Percentiles rank a stretch among this genome's conserved stretches.
phyloP scores from a whole-genome alignment of 2,329 filamentous ascomycete genomes.

The Monosporascus ibericus region DNA sequence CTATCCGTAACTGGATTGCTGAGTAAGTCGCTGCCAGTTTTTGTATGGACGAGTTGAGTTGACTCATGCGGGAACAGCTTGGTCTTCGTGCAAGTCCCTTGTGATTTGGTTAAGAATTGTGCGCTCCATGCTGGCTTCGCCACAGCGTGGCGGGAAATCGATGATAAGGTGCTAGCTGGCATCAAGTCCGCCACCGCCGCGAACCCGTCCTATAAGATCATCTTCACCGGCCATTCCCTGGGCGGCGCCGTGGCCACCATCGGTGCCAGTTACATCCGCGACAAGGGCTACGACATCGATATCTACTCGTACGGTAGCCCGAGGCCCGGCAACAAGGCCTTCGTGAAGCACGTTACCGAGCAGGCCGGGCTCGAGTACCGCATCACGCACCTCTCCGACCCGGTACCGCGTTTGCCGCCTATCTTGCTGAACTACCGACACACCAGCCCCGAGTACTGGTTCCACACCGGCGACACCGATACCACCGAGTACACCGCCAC shows the following conservation, averaged over 20 bases:
- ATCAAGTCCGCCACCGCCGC: conserved; percentile 36
- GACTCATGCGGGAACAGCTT: conserved; percentile 22
- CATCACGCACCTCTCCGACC: conserved; percentile 61
- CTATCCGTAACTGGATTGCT: conserved; percentile 56
- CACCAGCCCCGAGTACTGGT: conserved; percentile 65
- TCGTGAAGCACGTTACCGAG: conserved; percentile 46
- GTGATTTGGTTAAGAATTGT: conserved; percentile 40
- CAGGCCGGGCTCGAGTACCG: conserved; percentile 53
- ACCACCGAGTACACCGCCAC: conserved; percentile 30
- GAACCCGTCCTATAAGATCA: conserved; percentile 46
- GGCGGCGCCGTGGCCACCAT: conserved; percentile 60
- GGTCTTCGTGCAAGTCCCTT: conserved; percentile 30
- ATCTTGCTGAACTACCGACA: conserved; percentile 56
- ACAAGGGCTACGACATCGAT: conserved; percentile 40
- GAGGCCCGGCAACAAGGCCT: conserved; percentile 53
- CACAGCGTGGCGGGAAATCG: conserved; percentile 51
- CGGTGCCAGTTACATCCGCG: conserved; percentile 50
- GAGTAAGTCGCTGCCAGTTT: conserved; percentile 28
- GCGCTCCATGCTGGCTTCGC: conserved; percentile 53
- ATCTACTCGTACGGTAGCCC: conserved; percentile 64
- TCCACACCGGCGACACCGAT: conserved; percentile 31
- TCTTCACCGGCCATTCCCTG: conserved; percentile 63
- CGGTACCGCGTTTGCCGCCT: conserved; percentile 62
- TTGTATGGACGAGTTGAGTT: too few species aligned
- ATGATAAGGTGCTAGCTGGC: conserved; percentile 32